Evolutionary conservation across 108 stramenopile genomes (phyloP), one percentile per base, ranked within the genome.

Genomic region (Skeletonema menzelii): DNA sequence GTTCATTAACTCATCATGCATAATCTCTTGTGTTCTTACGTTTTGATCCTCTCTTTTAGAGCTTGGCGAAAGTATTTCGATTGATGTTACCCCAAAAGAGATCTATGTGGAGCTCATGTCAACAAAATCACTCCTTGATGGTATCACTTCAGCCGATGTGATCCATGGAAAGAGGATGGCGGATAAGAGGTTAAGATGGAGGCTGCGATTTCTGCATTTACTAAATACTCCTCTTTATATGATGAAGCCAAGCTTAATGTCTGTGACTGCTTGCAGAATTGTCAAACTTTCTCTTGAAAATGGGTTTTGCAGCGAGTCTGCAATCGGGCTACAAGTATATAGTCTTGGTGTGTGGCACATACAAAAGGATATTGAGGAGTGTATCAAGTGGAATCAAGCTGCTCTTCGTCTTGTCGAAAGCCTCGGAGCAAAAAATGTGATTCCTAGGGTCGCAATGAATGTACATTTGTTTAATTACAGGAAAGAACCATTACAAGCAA

Each of bases 251-350:
- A 15, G 26, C 15, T n/a, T 17, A 20, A 22, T 56, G 5, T 24
- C 19, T 27, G 20, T 60, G 58, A 58, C 24, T 0, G 64, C 69
- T 8, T 70, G 62, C 69, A 37, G 62, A 26, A 40, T 63, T 27
- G 8, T 70, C 10, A 42, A 65, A 12, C 64, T 70, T 49, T 65
- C 69, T 22, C 5, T 28, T 28, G 24, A 37, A 28, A 27, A 70
- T 47, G 73, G 73, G 14, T 38, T 75, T 28, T 69, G 67, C 15
- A 37, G 31, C 14, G 69, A 69, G 31, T 69, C 59, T 22, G 59
- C 67, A 27, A n/a, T 59, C 40, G 73, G 42, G 17, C 31, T 75
- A 14, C 17, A 26, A 15, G 56, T 35, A 4, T 72, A 57, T 67
- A 64, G 64, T 4, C 8, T 3, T 13, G 32, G 32, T n/a, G 13